Conservation (phyloP, 371 early-diverging fungal genomes). For the Chytridium lagenaria region DNA sequence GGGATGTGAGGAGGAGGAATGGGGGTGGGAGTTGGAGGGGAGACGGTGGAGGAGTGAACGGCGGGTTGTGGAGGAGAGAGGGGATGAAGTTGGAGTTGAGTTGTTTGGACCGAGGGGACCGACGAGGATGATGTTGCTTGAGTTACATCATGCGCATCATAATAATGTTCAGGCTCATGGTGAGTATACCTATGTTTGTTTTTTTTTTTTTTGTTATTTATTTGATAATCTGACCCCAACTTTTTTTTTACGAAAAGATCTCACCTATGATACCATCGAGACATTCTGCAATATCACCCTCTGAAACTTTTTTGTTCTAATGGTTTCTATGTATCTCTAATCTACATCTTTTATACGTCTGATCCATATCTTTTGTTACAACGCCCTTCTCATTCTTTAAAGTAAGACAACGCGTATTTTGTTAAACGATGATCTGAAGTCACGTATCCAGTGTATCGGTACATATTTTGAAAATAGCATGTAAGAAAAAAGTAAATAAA, state of each 20-base stretch:
- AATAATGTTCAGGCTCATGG: slow-evolving; percentile 39
- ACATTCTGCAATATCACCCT: background rate
- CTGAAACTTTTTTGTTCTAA: background rate
- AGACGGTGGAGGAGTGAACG: slow-evolving; percentile 11
- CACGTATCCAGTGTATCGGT: no score
- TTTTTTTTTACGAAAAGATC: no score
- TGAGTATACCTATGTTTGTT: no score
- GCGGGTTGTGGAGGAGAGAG: no score
- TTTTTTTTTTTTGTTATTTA: background rate
- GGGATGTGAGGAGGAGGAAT: background rate
- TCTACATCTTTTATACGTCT: no score
- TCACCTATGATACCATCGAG: slow-evolving; percentile 14
- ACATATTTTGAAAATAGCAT: no score
- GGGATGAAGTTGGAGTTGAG: background rate
- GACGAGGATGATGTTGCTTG: slow-evolving; percentile 33
- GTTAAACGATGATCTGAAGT: no score
- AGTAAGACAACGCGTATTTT: no score
- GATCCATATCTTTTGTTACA: no score
- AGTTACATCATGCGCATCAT: slow-evolving; percentile 39
- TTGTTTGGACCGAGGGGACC: slow-evolving; percentile 21
- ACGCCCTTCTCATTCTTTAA: no score
- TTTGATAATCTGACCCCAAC: background rate
- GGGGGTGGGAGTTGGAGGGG: slow-evolving; percentile 16
- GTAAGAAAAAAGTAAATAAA: no score
- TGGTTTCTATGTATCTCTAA: no score